Evolutionary conservation across 768 basidiomycete species (phyloP).

Genomic region (Termitomyces titanicus): DNA sequence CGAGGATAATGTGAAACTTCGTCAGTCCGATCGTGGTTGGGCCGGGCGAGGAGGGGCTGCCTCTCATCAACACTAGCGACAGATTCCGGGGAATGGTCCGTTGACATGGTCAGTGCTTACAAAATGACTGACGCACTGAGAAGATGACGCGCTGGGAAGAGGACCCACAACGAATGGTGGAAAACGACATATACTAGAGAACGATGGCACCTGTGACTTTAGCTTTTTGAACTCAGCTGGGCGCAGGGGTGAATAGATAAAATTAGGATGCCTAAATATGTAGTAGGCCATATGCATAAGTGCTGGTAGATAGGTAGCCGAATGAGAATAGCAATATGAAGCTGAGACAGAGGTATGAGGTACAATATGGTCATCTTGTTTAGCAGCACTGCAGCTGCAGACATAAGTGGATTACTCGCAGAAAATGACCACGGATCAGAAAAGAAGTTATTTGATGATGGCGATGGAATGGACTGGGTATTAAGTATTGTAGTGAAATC

Average conservation of each 20-base stretch:
- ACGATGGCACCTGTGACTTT: too few relatives aligned
- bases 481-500: background rate
- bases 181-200: too few relatives aligned
- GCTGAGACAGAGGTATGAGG: background rate
- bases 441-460: background rate
- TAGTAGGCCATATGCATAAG: background rate
- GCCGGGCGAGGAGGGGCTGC: background rate
- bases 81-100: background rate
- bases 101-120: background rate
- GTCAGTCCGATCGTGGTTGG: background rate
- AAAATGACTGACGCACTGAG: background rate
- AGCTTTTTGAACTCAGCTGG: too few relatives aligned
- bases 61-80: background rate
- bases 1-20: background rate
- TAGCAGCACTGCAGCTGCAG: background rate
- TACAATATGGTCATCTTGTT: background rate
- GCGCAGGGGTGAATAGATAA: background rate
- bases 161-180: too few relatives aligned
- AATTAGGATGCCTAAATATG: background rate
- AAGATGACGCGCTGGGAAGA: background rate
- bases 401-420: background rate
- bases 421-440: background rate
- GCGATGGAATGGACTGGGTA: background rate
- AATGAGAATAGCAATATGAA: too few relatives aligned
- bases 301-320: background rate